Percentiles rank a stretch among this genome's conserved stretches.
phyloP scores from a whole-genome alignment of 2,329 filamentous ascomycete species.

The Diaporthe vexans region DNA sequence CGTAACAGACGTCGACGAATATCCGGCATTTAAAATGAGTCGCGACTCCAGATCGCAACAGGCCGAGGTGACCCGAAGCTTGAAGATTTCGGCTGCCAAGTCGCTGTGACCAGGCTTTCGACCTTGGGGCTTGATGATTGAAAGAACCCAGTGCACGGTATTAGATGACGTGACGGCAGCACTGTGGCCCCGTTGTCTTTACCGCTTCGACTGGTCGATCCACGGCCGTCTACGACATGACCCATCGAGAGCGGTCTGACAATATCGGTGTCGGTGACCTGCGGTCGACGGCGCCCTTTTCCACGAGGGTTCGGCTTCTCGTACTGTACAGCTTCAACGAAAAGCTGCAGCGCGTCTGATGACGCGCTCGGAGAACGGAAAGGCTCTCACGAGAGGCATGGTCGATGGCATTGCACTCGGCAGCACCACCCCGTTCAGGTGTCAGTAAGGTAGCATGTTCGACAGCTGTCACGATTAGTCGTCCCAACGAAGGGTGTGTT shows the following conservation, averaged over 20 bases:
- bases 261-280: constrained; percentile 33
- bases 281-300: constrained; percentile 13
- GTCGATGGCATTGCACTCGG: not conserved
- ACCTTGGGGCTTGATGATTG: constrained; percentile 11
- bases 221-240: constrained; percentile 27
- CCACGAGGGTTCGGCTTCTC: not conserved
- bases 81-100: not conserved
- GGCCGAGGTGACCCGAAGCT: not conserved
- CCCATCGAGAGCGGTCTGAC: constrained; percentile 38
- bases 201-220: constrained; percentile 39
- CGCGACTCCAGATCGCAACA: constrained; percentile 8
- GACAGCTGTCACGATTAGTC: constrained; percentile 1
- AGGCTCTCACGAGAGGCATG: not conserved
- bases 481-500: not conserved
- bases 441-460: not conserved
- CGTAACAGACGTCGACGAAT: not conserved
- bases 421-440: not conserved
- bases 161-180: constrained; percentile 15
- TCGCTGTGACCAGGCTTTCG: constrained; percentile 5
- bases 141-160: constrained; percentile 25
- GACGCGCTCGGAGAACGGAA: not conserved
- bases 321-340: not conserved
- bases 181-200: constrained; percentile 38
- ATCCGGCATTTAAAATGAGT: not conserved
- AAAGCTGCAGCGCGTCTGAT: not conserved